Base-by-base conservation (phyloP, 345 rosid genomes). In the Toxicodendron radicans region DNA sequence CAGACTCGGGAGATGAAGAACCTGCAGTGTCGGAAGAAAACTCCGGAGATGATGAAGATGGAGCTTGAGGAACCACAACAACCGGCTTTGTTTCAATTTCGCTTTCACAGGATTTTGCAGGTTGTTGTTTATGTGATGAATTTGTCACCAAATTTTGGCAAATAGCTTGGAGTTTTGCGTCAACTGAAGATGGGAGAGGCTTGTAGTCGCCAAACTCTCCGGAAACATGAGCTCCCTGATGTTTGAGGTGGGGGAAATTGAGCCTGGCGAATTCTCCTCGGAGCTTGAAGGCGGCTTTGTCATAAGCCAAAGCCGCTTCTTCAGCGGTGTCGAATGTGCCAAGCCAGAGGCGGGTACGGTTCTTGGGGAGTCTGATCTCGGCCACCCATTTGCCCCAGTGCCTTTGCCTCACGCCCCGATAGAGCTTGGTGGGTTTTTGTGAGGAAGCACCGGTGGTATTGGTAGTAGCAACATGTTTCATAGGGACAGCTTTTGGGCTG, bases 311-410 rank as follows among this genome's bases (percentile, higher is more conserved):
- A 53, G 98, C 98, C 0, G 98, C 98, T 73, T 86, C 93, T 73
- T 94, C 95, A 0, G 97, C 98, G 0, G 97, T 92, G 68, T 94
- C 95, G 65, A 88, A 94, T n/a, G 98, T 94, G 64, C 98, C 98
- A 14, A 94, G 95, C 98, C 98, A 94, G 57, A 94, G 93, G 13
- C 98, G 83, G 23, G 97, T 92, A 0, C 98, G 79, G 85, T 95
- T 92, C 87, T 80, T 95, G 11, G 99, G 99, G 17, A 95, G 89
- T 78, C 97, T 86, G 76, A 91, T 93, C 85, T 94, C 97, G 30
- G 98, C 97, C 0, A 91, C 98, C 98, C 97, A 94, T 63, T 94
- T 94, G 21, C 98, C 97, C 97, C 97, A 94, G 73, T 94, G 98
- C 63, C 98, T 78, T 82, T 94, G 98, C 78, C 98, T 90, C 74